phyloP scores from a whole-genome alignment of 2,329 filamentous ascomycete genomes.

The Fonsecaea pedrosoi region DNA sequence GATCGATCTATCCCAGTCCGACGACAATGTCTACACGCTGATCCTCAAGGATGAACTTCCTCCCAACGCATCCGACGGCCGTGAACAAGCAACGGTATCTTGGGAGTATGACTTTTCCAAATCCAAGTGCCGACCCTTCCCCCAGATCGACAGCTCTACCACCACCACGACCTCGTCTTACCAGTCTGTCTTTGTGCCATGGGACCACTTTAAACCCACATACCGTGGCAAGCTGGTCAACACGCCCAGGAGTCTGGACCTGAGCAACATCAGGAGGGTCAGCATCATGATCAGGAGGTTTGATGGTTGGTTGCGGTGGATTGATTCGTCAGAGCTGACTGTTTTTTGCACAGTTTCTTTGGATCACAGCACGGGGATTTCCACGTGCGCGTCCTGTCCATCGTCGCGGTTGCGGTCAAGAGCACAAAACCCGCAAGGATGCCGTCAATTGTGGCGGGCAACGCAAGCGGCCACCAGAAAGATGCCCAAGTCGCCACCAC shows the following conservation, averaged over 20 bases:
- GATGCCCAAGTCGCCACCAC: conserved; percentile 5
- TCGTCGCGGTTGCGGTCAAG: conserved; percentile 12
- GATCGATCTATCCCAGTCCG: conserved; percentile 55
- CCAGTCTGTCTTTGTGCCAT: conserved; percentile 63
- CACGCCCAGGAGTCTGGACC: conserved; percentile 66
- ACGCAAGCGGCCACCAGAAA: neutral
- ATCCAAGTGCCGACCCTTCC: conserved; percentile 31
- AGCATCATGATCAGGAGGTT: conserved; percentile 84
- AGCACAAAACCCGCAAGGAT: conserved; percentile 12
- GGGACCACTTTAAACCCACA: conserved; percentile 71
- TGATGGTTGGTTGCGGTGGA: conserved; percentile 8
- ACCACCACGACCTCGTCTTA: conserved; percentile 25
- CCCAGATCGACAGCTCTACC: conserved; percentile 3
- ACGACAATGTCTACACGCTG: conserved; percentile 74
- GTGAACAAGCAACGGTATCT: conserved; percentile 73
- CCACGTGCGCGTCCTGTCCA: conserved; percentile 28
- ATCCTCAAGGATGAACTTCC: conserved; percentile 74
- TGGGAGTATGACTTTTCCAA: conserved; percentile 74
- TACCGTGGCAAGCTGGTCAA: conserved; percentile 71
- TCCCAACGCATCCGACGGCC: conserved; percentile 64
- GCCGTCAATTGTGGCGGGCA: conserved; percentile 10
- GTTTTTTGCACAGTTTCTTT: conserved; percentile 67
- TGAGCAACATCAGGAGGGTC: conserved; percentile 67
- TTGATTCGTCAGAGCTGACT: conserved; percentile 33
- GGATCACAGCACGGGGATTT: conserved; percentile 75